phyloP scores from a whole-genome alignment of 345 rosid species.

The Moricandia moricandioides region DNA sequence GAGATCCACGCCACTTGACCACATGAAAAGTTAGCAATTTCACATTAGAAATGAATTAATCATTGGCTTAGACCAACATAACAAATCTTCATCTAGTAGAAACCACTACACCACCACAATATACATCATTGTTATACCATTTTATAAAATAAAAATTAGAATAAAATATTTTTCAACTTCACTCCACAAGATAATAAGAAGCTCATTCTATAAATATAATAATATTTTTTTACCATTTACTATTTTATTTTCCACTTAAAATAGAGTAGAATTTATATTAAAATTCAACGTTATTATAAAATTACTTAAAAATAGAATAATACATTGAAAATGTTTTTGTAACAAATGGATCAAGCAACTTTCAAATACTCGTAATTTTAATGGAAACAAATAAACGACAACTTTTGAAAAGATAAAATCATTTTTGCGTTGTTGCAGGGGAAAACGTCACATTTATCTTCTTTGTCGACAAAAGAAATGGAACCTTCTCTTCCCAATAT shows the following conservation, averaged over 20 bases:
- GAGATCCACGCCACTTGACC: no score
- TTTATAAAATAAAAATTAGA: no score
- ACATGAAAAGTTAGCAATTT: no score
- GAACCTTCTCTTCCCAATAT: background rate
- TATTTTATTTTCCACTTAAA: background rate
- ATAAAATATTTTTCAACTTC: no score
- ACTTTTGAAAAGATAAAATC: background rate
- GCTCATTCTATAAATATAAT: background rate
- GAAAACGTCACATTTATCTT: background rate
- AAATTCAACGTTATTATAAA: background rate
- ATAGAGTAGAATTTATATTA: background rate
- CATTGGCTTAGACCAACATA: no score
- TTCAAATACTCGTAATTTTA: background rate
- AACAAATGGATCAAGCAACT: background rate
- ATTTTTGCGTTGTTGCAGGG: background rate
- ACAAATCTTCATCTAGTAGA: no score
- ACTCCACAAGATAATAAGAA: background rate
- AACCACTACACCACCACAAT: no score
- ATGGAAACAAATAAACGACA: background rate
- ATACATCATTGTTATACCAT: no score
- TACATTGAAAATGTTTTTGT: background rate
- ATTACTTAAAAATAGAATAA: no score
- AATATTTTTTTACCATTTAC: background rate
- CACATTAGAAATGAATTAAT: no score
- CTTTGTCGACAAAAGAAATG: background rate